Conservation (phyloP, 352 stramenopile species). For the Pythium sp. region DNA sequence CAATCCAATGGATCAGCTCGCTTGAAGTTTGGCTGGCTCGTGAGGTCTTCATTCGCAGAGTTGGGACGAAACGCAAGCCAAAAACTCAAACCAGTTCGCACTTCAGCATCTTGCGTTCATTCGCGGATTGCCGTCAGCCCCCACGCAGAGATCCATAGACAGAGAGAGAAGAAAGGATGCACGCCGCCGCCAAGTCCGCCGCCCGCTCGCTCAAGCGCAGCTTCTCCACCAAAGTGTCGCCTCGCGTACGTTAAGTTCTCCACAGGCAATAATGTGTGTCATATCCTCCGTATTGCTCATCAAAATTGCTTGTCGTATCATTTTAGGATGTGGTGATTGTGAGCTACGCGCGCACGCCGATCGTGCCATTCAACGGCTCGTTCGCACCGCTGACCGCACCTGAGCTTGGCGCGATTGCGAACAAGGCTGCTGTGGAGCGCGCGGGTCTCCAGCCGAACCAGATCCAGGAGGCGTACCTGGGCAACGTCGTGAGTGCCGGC, state of each 20-base stretch:
- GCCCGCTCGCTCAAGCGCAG: conserved; percentile 34
- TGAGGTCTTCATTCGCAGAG: conserved; percentile 6
- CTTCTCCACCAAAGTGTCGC: conserved; percentile 38
- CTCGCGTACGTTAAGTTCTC: conserved; percentile 35
- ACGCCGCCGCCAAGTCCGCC: conserved; percentile 23
- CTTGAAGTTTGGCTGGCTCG: conserved; percentile 7
- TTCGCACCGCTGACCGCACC: conserved; percentile 87
- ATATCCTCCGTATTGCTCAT: neutral
- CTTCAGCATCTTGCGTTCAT: conserved; percentile 1
- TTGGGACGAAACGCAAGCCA: conserved; percentile 6
- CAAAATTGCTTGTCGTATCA: neutral
- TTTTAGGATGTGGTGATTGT: conserved; percentile 91
- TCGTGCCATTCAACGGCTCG: conserved; percentile 93
- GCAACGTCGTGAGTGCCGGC: conserved; percentile 96
- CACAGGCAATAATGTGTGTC: neutral
- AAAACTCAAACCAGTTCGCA: neutral
- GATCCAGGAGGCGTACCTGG: conserved; percentile 97
- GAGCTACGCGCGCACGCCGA: conserved; percentile 94
- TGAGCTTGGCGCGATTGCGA: conserved; percentile 92
- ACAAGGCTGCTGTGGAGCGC: conserved; percentile 78
- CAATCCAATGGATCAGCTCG: neutral
- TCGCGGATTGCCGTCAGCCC: neutral
- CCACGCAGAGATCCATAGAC: neutral
- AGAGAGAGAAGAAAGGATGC: conserved; percentile 15
- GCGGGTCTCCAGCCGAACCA: conserved; percentile 59